A percentile compares a stretch with the other conserved stretches of the same genome.
These are phyloP conservation scores for Gnaphalium uliginosum DNA, from an alignment of 129 eudicot genomes.

Conservation along the genomic window DNA sequence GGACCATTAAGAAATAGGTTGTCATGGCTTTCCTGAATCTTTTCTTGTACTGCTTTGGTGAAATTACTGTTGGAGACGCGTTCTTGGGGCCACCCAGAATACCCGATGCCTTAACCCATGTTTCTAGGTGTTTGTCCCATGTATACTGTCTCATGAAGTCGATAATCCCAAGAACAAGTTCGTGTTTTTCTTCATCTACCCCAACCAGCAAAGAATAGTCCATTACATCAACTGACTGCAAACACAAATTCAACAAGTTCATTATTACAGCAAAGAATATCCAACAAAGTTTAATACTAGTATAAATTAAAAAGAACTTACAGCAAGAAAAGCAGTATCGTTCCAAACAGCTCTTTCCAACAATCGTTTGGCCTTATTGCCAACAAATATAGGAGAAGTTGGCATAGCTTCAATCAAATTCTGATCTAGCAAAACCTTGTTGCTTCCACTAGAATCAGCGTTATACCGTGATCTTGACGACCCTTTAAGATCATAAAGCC, in stretches of 20 bases:
- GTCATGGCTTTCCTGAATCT: constrained; percentile 99
- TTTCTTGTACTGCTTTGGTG: constrained; percentile 93
- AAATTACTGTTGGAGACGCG: constrained; percentile 88
- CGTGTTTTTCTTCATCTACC: constrained; percentile 85
- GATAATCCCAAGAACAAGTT: constrained; percentile 92
- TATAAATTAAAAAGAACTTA: constrained; percentile 53
- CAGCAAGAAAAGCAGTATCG: constrained; percentile 98
- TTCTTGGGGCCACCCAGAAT: constrained; percentile 95
- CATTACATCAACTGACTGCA: constrained; percentile 96
- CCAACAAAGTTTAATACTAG: background rate
- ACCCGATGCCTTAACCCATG: constrained; percentile 98
- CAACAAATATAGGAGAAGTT: constrained; percentile 94
- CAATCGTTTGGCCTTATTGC: constrained; percentile 89
- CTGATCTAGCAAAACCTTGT: constrained; percentile 93
- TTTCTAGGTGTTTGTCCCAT: constrained; percentile 97
- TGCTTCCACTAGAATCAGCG: constrained; percentile 81
- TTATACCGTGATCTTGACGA: constrained; percentile 91
- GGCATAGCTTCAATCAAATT: constrained; percentile 99
- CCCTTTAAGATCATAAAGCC: constrained; percentile 98
- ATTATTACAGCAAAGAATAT: background rate
- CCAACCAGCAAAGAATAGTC: constrained; percentile 96
- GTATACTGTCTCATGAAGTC: constrained; percentile 99
- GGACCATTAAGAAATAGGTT: constrained; percentile 91
- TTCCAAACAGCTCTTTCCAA: constrained; percentile 99
- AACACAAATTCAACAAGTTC: background rate